phyloP scores from a whole-genome alignment of 371 early-diverging fungal species.

The Rhizopus microsporus region DNA sequence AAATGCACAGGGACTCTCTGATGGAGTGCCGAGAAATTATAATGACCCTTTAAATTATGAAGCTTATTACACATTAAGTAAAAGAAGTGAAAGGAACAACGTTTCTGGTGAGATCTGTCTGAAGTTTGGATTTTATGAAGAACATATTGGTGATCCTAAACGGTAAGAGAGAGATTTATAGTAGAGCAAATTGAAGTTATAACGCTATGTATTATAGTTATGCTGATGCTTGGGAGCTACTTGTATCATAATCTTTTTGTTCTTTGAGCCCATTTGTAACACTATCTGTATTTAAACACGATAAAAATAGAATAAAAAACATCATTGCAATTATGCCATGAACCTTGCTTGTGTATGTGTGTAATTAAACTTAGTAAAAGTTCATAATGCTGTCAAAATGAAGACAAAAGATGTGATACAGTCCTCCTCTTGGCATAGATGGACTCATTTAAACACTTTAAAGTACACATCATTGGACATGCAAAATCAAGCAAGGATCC shows the following conservation, averaged over 20 bases:
- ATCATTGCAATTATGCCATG: no score
- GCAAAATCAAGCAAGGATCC: no score
- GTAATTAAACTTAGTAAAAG: no score
- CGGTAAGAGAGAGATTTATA: constrained; percentile 24
- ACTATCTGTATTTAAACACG: no score
- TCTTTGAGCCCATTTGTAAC: no score
- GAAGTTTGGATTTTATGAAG: constrained; percentile 47
- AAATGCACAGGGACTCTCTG: constrained; percentile 39
- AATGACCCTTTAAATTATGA: constrained; percentile 53
- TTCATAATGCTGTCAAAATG: no score
- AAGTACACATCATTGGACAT: no score
- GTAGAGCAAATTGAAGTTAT: neutral
- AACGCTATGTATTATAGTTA: neutral
- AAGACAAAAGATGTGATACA: no score
- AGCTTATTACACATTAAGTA: constrained; percentile 35
- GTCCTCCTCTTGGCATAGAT: no score
- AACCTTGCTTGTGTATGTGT: no score
- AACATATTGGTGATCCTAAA: constrained; percentile 35
- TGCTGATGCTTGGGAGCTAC: constrained; percentile 16
- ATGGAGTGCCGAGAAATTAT: constrained; percentile 49
- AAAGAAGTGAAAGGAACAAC: constrained; percentile 43
- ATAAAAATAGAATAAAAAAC: no score
- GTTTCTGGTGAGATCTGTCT: constrained; percentile 44
- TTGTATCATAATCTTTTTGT: neutral
- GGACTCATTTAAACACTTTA: no score